A percentile compares a stretch with the other conserved stretches of the same genome.
Conservation (phyloP, 495 filamentous ascomycete genomes). For the Ascobolus immersus region DNA sequence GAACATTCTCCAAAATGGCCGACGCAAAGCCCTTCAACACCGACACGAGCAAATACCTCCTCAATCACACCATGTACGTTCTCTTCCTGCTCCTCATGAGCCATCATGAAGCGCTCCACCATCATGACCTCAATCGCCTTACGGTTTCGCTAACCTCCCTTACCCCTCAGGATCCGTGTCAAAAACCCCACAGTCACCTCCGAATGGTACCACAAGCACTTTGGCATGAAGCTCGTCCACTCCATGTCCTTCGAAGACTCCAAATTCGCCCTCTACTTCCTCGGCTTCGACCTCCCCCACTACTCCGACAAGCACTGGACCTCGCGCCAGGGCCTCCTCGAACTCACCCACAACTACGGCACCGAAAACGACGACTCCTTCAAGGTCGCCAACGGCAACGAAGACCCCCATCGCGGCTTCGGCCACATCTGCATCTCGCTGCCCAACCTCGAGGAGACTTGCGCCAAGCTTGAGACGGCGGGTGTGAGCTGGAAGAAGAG, state of each 20-base stretch:
- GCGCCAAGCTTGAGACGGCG: slow-evolving; percentile 63
- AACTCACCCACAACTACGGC: slow-evolving; percentile 93
- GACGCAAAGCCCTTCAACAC: no score
- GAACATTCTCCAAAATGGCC: no score
- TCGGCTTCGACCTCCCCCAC: slow-evolving; percentile 41
- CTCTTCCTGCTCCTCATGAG: background rate
- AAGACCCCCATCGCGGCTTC: no score
- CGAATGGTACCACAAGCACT: slow-evolving; percentile 69
- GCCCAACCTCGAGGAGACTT: slow-evolving; percentile 74
- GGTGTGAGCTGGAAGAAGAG: slow-evolving; percentile 91
- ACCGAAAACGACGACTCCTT: slow-evolving; percentile 69
- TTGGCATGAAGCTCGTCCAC: slow-evolving; percentile 64
- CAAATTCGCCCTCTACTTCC: slow-evolving; percentile 78
- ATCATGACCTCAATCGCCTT: background rate
- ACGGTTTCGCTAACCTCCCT: background rate
- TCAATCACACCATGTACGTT: slow-evolving; percentile 56
- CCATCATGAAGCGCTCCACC: background rate
- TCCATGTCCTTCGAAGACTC: slow-evolving; percentile 38
- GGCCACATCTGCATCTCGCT: slow-evolving; percentile 56
- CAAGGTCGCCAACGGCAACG: slow-evolving; percentile 69
- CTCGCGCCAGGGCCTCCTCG: slow-evolving; percentile 69
- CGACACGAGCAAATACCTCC: slow-evolving; percentile 57
- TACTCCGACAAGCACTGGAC: slow-evolving; percentile 40
- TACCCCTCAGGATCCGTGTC: background rate
- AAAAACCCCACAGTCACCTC: slow-evolving; percentile 21